Evolutionary conservation across 495 filamentous ascomycete species (phyloP), one percentile per base, ranked within the genome.

Genomic region (Tuber calosporum): DNA sequence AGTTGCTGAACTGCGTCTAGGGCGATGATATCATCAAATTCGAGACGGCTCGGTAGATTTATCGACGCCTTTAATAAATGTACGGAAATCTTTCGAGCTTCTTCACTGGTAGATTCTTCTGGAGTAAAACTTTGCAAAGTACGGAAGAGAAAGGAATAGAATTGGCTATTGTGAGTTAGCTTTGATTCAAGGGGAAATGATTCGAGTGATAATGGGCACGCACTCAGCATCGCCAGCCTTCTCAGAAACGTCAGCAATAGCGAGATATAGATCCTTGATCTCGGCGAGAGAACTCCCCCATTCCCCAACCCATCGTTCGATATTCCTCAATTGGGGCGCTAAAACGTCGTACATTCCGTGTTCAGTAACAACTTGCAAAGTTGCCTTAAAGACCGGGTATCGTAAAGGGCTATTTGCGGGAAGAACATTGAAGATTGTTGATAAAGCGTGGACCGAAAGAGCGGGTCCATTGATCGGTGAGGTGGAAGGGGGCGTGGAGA

Each of bases 351-450:
- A 98, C 77, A 89, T 87, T 75, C 87, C 86, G 77, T 88, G 84
- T 70, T 87, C 83, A 78, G 91, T 89, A 83, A 97, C 88, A 73
- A 96, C 90, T 75, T 88, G 87, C 39, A 97, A 81, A 76, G 97
- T 91, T 77, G 92, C 88, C 83, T 93, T 85, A 80, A 98, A 90
- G 75, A 98, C 92, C 79, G 96, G 90, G 86, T 91, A 97, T 41
- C 94, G 90, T 79, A 90, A 87, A 15, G 91, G 90, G 82, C 93
- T 91, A 74, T 87, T 84, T 66, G 88, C 81, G 66, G 88, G 86
- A 71, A 98, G 89, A 69, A 96, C 92, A 85, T 99, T 99, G 91
- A 97, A 99, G 83, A 99, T 87, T 73, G 93, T 97, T 81, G 92
- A 93, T 75, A 99, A 89, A 72, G 93, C 90, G 74, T 90, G 91